Evolutionary conservation across 805 yeast species (phyloP).

Genomic region (Candida odintsovae): DNA sequence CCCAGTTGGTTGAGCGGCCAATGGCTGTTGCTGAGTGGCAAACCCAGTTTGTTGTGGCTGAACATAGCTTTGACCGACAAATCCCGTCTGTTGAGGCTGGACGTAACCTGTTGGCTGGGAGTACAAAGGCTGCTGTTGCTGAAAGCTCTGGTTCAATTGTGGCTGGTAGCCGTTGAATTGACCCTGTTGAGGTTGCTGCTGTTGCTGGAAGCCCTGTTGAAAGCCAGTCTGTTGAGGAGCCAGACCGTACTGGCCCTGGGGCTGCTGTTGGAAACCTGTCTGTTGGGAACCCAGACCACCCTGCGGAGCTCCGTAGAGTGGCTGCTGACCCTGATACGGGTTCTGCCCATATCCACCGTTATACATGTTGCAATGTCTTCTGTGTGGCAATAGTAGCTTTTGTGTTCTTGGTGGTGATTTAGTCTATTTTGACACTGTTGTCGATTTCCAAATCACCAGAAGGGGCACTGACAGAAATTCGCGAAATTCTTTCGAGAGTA

Average conservation of each 20-base stretch:
- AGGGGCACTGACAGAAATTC: not conserved
- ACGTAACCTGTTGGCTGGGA: slow-evolving; percentile 17
- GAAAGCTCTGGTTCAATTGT: slow-evolving; percentile 11
- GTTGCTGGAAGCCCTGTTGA: slow-evolving; percentile 11
- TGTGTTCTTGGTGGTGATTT: not conserved
- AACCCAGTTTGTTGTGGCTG: slow-evolving; percentile 28
- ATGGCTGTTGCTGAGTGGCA: slow-evolving; percentile 28
- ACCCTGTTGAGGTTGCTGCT: slow-evolving; percentile 15
- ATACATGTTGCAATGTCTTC: slow-evolving; percentile 5
- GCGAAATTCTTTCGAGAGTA: not conserved
- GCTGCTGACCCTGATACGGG: slow-evolving; percentile 10
- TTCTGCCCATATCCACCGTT: slow-evolving; percentile 10
- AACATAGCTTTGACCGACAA: slow-evolving; percentile 11
- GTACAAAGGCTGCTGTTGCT: slow-evolving; percentile 9
- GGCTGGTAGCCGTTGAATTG: slow-evolving; percentile 14
- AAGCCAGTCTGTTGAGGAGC: slow-evolving; percentile 26
- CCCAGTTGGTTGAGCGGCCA: slow-evolving; percentile 36
- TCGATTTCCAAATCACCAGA: not conserved
- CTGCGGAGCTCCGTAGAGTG: slow-evolving; percentile 4
- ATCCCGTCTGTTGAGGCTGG: slow-evolving; percentile 23
- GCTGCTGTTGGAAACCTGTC: slow-evolving; percentile 16
- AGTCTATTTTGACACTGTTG: no score
- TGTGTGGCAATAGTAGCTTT: not conserved
- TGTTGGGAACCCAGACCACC: slow-evolving; percentile 11
- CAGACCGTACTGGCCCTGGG: slow-evolving; percentile 15